Base-by-base conservation (phyloP, 2,329 filamentous ascomycete species). In the Cladophialophora yegresii region DNA sequence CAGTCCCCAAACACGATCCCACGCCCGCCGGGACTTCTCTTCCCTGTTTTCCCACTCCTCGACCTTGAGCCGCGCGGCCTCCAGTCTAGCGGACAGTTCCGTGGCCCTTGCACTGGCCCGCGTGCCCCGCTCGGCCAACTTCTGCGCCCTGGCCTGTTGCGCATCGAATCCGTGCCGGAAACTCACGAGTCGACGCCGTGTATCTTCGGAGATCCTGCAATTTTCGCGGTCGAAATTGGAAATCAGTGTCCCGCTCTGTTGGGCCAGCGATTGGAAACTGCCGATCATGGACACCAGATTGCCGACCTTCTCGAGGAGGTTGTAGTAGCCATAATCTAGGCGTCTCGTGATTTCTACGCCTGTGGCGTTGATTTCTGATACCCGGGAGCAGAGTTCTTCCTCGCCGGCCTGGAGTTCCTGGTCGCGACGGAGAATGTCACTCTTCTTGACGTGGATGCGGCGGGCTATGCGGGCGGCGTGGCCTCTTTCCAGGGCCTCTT, bases 321-420 rank as follows among this genome's bases (percentile, higher is more conserved):
- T 79, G 69, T 81, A 81, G 68, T 81, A 82, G 0, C 79, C 79
- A 67, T 79, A 80, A 63, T 82, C 80, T 3, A 82, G 73, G 33
- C 78, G 74, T 53, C 79, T 77, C 22, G 80, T 81, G 50, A 80
- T 75, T 45, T 78, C 77, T 2, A 78, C 79, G 43, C 63, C 67
- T n/a, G 51, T 65, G 54, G 65, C 50, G 10, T 55, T 65, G 43
- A 71, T 66, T 33, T 62, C 53, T 4, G 66, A 55, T 23, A 71
- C 36, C 10, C 62, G 63, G n/a, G 57, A 36, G 13, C 68, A 65
- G 23, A 71, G 60, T 53, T 71, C 69, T 16, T 67, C 67, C 45
- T 71, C 69, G 9, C 68, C 69, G 1, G 30, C 58, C 4, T 61
- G 65, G 32, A 70, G 59, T 51, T 68, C 66, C 16, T 47, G 54